A percentile compares a stretch with the other conserved stretches of the same genome.
Evolutionary conservation across 208 protist genomes (phyloP).

Genomic region (Wallacemonas sp.): DNA sequence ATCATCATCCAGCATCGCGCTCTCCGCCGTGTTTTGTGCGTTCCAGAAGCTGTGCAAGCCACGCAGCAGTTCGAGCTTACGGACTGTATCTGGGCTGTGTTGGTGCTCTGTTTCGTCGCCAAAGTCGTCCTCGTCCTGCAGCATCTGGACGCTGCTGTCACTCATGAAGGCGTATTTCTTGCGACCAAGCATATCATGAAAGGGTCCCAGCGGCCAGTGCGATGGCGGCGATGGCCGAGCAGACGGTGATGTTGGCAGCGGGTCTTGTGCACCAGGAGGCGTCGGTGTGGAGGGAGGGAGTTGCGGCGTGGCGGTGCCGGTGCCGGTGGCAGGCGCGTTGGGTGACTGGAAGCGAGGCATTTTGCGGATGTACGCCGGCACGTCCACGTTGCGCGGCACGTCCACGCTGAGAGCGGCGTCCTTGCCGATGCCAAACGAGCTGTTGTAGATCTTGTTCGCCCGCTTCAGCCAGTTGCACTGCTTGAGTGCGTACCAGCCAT

Average conservation of each 20-base stretch:
- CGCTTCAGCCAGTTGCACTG: slow-evolving; percentile 55
- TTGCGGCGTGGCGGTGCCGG: neutral
- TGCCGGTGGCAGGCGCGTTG: neutral
- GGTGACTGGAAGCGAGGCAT: slow-evolving; percentile 42
- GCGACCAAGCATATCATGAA: slow-evolving; percentile 35
- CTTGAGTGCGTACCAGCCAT: slow-evolving; percentile 54
- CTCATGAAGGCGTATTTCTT: slow-evolving; percentile 26
- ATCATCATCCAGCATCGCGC: slow-evolving; percentile 45
- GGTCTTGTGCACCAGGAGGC: neutral
- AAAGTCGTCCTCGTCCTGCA: slow-evolving; percentile 41
- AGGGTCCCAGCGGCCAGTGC: slow-evolving; percentile 24
- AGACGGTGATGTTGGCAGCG: neutral
- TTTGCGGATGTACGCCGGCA: slow-evolving; percentile 27
- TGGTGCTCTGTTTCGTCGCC: slow-evolving; percentile 55
- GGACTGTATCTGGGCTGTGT: slow-evolving; percentile 74
- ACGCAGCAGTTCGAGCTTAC: slow-evolving; percentile 82
- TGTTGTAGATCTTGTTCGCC: slow-evolving; percentile 57
- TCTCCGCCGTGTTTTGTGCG: slow-evolving; percentile 67
- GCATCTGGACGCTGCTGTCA: slow-evolving; percentile 4
- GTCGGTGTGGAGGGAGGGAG: no score
- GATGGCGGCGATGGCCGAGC: slow-evolving; percentile 1
- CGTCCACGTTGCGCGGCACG: slow-evolving; percentile 25
- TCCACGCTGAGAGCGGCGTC: slow-evolving; percentile 28
- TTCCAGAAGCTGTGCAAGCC: slow-evolving; percentile 83
- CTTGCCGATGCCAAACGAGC: slow-evolving; percentile 49